Evolutionary conservation across 2,329 filamentous ascomycete genomes (phyloP), one percentile per base, ranked within the genome.

Genomic region (Pyricularia grisea): DNA sequence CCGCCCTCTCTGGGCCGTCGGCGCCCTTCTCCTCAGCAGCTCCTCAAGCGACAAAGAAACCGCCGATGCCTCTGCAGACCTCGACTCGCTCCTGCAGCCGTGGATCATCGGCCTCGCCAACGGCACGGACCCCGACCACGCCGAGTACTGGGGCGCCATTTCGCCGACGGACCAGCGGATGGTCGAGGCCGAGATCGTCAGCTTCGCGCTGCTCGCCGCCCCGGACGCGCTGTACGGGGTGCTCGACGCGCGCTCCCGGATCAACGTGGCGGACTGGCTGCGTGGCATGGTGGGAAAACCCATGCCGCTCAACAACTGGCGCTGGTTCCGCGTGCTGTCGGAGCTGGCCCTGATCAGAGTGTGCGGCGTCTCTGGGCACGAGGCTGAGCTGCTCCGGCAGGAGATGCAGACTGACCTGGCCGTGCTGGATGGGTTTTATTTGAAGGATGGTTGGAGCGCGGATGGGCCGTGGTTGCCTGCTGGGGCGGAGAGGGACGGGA

Each of bases 111-210:
- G 79, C 25, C 65, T 79, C n/a, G 68, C 70, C 0, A 70, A 72
- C 2, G 79, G 79, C 4, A 77, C 76, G 0, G 75, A 81, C 25
- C 79, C 78, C 0, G 58, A 70, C 0, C 73, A 77, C 23, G 58
- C 71, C 0, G 79, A 80, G 28, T 86, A 83, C 70, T 86, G 84
- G 84, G 83, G 83, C 0, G 73, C 77, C 1, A 78, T 85, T 1
- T 74, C 76, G 0, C 73, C 83, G 4, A 77, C 77, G 25, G 83
- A 86, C 66, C 84, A 86, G 71, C 74, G 83, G 1, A 86, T 86
- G 84, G 84, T 86, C 0, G 84, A 86, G 71, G 80, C 82, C 60
- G 84, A 86, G 72, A 81, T 82, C 30, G 78, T 86, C 3, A 79
- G 82, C 0, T 84, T 81, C 72, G 82, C 82, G 0, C 74, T 86